phyloP scores from a whole-genome alignment of 768 basidiomycete genomes.

The Calocera viscosa region DNA sequence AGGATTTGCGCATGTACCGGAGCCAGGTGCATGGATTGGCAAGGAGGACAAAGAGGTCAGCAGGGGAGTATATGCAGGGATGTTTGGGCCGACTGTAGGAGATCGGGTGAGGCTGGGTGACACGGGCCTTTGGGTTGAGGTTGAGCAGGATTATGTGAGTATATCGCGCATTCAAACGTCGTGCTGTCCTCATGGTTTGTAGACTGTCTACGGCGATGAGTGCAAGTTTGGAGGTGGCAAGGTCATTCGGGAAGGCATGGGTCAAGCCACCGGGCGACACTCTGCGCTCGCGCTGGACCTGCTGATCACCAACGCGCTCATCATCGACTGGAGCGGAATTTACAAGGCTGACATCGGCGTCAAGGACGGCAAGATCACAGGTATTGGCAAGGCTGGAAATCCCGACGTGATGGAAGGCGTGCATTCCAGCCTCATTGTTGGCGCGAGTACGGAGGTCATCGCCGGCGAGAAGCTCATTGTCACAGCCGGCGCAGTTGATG shows the following conservation, averaged over 20 bases:
- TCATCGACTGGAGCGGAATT: slow-evolving; percentile 90
- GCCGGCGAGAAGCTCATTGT: slow-evolving; percentile 91
- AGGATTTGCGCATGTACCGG: slow-evolving; percentile 58
- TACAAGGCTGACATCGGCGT: slow-evolving; percentile 98
- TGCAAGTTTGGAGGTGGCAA: slow-evolving; percentile 98
- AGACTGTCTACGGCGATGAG: slow-evolving; percentile 90
- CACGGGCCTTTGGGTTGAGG: slow-evolving; percentile 79
- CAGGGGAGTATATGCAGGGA: slow-evolving; percentile 68
- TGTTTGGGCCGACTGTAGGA: slow-evolving; percentile 92
- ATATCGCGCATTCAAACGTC: background rate
- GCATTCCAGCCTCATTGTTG: slow-evolving; percentile 58
- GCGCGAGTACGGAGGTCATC: slow-evolving; percentile 87
- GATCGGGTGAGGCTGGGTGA: slow-evolving; percentile 84
- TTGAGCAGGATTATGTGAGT: slow-evolving; percentile 68
- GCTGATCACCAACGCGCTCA: slow-evolving; percentile 88
- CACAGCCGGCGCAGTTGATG: slow-evolving; percentile 87
- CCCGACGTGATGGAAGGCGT: slow-evolving; percentile 84
- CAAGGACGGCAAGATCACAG: slow-evolving; percentile 65
- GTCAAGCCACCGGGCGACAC: slow-evolving; percentile 66
- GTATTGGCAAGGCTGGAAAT: slow-evolving; percentile 96
- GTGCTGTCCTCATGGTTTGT: background rate
- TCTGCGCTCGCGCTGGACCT: slow-evolving; percentile 67
- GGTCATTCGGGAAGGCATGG: slow-evolving; percentile 92
- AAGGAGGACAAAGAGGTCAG: slow-evolving; percentile 42
- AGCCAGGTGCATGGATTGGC: slow-evolving; percentile 45